Evolutionary conservation across 257 asterid genomes (phyloP).

Genomic region (Petunia secreta): DNA sequence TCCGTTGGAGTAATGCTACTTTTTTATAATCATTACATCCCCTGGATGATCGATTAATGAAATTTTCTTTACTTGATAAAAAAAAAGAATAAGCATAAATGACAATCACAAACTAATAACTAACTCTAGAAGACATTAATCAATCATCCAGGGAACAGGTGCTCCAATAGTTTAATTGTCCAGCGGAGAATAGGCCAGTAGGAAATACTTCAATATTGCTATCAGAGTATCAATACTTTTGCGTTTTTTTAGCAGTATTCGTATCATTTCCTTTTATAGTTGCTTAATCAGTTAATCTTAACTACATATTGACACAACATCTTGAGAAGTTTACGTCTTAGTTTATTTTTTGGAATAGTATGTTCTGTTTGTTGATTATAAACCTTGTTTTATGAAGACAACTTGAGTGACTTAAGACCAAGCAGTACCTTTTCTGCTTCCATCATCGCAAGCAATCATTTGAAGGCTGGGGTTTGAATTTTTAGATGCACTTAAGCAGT

Average conservation of each 20-base stretch:
- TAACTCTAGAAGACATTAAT: too few species aligned
- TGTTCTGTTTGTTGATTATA: background rate
- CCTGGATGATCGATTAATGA: too few species aligned
- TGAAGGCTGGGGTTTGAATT: constrained; percentile 5
- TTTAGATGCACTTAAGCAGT: background rate
- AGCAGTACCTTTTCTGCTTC: constrained; percentile 8
- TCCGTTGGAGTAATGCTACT: too few species aligned
- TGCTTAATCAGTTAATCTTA: background rate
- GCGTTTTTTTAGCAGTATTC: constrained; percentile 1
- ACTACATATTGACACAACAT: background rate
- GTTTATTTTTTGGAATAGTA: constrained; percentile 1
- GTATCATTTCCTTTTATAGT: background rate
- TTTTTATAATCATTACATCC: too few species aligned
- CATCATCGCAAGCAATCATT: background rate
- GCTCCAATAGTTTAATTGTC: too few species aligned
- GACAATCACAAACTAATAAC: too few species aligned
- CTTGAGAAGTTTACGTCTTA: background rate
- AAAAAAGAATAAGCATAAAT: too few species aligned
- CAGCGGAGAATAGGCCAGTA: background rate
- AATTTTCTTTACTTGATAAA: too few species aligned
- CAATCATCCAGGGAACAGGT: too few species aligned
- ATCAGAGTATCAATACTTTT: background rate
- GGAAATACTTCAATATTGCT: background rate
- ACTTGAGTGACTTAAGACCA: background rate
- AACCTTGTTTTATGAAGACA: background rate